Evolutionary conservation across 2,329 filamentous ascomycete species (phyloP).

Genomic region (Lecanicillium sp.): DNA sequence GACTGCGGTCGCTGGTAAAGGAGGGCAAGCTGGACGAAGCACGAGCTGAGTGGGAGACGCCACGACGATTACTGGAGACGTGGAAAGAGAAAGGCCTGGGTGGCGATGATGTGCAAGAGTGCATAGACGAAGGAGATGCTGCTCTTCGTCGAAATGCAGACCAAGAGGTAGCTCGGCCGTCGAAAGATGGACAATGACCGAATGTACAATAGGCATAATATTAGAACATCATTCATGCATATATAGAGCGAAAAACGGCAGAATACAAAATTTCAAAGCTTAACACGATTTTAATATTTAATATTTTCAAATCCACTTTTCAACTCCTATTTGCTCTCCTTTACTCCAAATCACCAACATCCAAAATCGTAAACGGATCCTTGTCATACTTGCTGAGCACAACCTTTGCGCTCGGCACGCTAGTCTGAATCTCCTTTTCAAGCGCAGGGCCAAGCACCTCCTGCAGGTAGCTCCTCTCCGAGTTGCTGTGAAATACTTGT

Average conservation of each 20-base stretch:
- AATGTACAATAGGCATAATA: neutral
- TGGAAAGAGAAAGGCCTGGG: conserved; percentile 50
- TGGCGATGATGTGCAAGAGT: conserved; percentile 43
- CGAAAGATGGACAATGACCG: conserved; percentile 12
- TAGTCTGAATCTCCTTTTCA: conserved; percentile 45
- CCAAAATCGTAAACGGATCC: conserved; percentile 80
- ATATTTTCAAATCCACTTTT: neutral
- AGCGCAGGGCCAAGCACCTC: conserved; percentile 62
- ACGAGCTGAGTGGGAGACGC: conserved; percentile 45
- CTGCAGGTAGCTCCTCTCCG: conserved; percentile 74
- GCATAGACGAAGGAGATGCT: conserved; percentile 47
- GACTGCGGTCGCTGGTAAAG: conserved; percentile 47
- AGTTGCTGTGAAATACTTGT: conserved; percentile 87
- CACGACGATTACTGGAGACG: conserved; percentile 38
- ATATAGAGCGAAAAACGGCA: too few species aligned
- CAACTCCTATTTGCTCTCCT: neutral
- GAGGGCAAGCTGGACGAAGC: conserved; percentile 56
- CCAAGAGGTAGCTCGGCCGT: conserved; percentile 9
- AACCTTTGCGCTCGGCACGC: conserved; percentile 48
- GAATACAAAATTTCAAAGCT: too few species aligned
- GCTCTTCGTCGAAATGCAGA: conserved; percentile 22
- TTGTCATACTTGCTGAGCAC: conserved; percentile 70
- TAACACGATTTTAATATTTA: neutral
- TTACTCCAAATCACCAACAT: conserved; percentile 30
- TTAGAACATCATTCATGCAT: too few species aligned